Conservation (phyloP, 2,329 filamentous ascomycete genomes). For the Arthrobotrys conoides region DNA sequence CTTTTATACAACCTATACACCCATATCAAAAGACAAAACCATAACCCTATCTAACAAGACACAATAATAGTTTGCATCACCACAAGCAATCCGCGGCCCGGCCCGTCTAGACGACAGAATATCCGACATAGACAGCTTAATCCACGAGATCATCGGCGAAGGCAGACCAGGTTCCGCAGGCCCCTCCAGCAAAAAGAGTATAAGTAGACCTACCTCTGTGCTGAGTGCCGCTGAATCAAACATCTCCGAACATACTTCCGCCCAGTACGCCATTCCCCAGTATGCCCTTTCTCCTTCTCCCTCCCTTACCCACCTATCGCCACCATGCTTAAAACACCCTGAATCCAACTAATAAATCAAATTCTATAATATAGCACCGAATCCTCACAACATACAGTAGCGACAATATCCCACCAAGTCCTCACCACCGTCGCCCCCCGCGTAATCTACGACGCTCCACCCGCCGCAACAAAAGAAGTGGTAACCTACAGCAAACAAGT, state of each 20-base stretch:
- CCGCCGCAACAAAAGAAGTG: constrained; percentile 82
- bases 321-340: not conserved
- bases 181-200: constrained; percentile 77
- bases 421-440: constrained; percentile 81
- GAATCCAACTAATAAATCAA: not conserved
- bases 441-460: constrained; percentile 84
- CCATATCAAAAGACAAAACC: not conserved
- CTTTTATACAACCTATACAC: not conserved
- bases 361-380: constrained; percentile 64
- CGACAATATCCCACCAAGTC: constrained; percentile 71
- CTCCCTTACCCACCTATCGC: no score
- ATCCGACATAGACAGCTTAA: constrained; percentile 84
- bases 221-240: constrained; percentile 86
- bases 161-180: constrained; percentile 79
- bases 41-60: not conserved
- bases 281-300: constrained; percentile 26
- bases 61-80: constrained; percentile 57
- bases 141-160: constrained; percentile 85
- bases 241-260: constrained; percentile 74
- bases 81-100: constrained; percentile 46
- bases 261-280: constrained; percentile 64
- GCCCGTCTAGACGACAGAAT: constrained; percentile 63
- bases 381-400: constrained; percentile 63
- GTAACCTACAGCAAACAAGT: constrained; percentile 98
- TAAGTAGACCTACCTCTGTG: constrained; percentile 81